Base-by-base conservation (phyloP, 2,329 filamentous ascomycete genomes). In the Alternaria dauci region DNA sequence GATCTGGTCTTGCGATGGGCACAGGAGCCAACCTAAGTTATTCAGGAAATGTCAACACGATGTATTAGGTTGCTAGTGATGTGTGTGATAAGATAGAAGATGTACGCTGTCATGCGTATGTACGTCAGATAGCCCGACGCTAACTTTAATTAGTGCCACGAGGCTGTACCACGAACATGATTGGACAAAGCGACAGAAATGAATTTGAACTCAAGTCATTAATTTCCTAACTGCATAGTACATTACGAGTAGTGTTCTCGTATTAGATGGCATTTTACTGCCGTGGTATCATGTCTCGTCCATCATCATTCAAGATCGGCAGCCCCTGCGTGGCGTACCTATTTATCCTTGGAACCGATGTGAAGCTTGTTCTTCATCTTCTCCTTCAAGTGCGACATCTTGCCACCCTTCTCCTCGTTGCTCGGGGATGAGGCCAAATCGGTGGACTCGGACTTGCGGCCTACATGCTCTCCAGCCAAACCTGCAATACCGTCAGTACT, bases 361-460 rank as follows among this genome's bases (percentile, higher is more conserved):
- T 90, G 88, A 60, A 91, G 78, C 81, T 91, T 91, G 57, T 85
- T 84, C 85, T 91, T 91, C 78, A 91, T 86, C 80, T 89, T 89
- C 58, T 88, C 83, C 61, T 84, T 83, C 41, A 90, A 72, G 63
- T 61, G 58, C 36, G 85, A 85, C 46, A 80, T 81, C 78, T 87
- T 87, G 55, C 65, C 72, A 56, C 79, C 68, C 52, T 68, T 70
- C 32, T 62, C 71, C 53, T 52, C 70, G 18, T 52, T 65, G 38
- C 58, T 58, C 18, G 63, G 50, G 7, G 66, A 62, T 6, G 58
- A 63, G 16, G 63, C 50, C n/a, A 52, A 70, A 52, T 58, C 71
- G 61, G 56, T 65, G 41, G 75, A 65, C 28, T 58, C 70, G 55
- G 73, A 65, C 62, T 71, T 73, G 58, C 82, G 78, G 44, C 85